Conservation (phyloP, 495 filamentous ascomycete genomes). For the Pseudevernia furfuracea region DNA sequence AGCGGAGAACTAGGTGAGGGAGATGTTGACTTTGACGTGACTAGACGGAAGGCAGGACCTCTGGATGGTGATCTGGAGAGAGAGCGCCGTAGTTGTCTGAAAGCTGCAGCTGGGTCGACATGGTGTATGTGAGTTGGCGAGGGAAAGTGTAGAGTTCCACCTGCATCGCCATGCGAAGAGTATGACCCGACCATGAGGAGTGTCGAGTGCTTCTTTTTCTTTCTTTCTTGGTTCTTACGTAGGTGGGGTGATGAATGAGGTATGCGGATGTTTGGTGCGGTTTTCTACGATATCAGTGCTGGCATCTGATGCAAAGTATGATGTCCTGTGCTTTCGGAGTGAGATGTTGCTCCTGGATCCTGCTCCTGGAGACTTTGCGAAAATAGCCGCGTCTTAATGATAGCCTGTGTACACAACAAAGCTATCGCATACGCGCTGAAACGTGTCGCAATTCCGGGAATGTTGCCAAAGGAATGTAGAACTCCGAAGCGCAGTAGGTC, state of each 20-base stretch:
- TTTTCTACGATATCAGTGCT: neutral
- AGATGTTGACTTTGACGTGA: conserved; percentile 49
- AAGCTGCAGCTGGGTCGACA: conserved; percentile 67
- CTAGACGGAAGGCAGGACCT: conserved; percentile 55
- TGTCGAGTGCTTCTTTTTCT: neutral
- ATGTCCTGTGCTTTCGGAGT: neutral
- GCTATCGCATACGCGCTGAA: conserved; percentile 14
- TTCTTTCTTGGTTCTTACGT: neutral
- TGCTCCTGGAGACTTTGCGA: neutral
- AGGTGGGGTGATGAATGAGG: conserved; percentile 1
- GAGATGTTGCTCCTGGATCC: neutral
- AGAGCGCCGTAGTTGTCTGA: conserved; percentile 72
- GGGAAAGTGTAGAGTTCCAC: conserved; percentile 71
- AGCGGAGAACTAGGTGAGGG: conserved; percentile 48
- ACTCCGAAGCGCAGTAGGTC: conserved; percentile 2
- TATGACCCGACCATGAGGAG: conserved; percentile 44
- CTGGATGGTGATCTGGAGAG: conserved; percentile 84
- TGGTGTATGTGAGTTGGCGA: conserved; percentile 76
- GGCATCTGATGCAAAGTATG: neutral
- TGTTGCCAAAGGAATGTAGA: conserved; percentile 15
- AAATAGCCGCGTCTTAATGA: conserved; percentile 10
- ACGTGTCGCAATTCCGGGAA: conserved; percentile 10
- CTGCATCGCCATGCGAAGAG: conserved; percentile 53
- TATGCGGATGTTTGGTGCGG: neutral
- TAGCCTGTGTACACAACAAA: neutral